Evolutionary conservation across 345 rosid genomes (phyloP).

Genomic region (Balakata baccata): DNA sequence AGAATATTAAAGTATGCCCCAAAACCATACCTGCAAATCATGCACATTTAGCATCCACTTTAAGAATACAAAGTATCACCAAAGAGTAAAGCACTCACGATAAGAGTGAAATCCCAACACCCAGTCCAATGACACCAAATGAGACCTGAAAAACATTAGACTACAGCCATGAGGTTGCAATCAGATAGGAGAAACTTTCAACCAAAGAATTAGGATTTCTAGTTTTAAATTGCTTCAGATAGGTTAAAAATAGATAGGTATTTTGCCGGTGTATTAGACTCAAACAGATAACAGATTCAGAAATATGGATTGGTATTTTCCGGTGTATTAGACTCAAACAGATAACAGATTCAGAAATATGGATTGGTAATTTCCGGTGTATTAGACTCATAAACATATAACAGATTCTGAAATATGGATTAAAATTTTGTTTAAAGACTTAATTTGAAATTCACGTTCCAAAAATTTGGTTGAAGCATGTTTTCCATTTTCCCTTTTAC

Average conservation of each 20-base stretch:
- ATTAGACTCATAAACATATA: neutral
- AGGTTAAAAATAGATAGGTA: too few relatives aligned
- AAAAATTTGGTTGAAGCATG: neutral
- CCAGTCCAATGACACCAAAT: too few relatives aligned
- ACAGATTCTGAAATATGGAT: neutral
- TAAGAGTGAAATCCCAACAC: too few relatives aligned
- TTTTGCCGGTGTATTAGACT: neutral
- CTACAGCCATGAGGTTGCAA: too few relatives aligned
- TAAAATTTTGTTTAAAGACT: neutral
- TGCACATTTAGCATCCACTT: conserved; percentile 14
- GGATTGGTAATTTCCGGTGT: too few relatives aligned
- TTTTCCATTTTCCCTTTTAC: neutral
- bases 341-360: neutral
- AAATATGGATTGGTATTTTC: neutral
- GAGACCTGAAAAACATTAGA: neutral
- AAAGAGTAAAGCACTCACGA: conserved; percentile 24
- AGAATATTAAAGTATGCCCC: conserved; percentile 91
- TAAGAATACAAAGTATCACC: neutral
- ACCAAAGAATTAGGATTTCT: too few relatives aligned
- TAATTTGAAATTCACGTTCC: neutral
- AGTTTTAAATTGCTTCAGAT: too few relatives aligned
- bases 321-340: neutral
- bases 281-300: neutral
- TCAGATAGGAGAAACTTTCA: too few relatives aligned
- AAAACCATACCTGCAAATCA: conserved; percentile 71